Base-by-base conservation (phyloP, 257 asterid species). In the Solanum appendiculatum region DNA sequence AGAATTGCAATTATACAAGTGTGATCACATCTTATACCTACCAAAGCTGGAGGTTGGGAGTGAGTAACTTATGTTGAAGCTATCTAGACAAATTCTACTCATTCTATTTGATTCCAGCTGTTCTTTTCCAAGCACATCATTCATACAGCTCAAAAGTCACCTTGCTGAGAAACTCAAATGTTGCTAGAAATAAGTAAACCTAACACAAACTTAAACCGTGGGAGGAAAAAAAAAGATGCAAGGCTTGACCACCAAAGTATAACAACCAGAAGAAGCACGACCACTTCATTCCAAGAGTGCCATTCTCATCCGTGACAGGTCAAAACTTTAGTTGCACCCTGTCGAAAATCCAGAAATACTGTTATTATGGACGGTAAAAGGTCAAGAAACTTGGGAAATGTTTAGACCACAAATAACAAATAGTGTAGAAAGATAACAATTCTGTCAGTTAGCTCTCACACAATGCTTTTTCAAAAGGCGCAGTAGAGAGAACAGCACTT, bases 1-100 rank as follows among this genome's bases (percentile, higher is more conserved):
- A 84, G 58, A 84, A 84, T 60, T 84, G 75, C 86, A 84, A 84
- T 60, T 60, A n/a, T 84, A 64, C 86, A 84, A 60, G 77, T 64
- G 58, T 63, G 86, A 56, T 84, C 77, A 58, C 86, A 58, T 64
- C 58, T 56, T 58, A 58, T 13, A 60, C 51, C 86, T 58, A 74
- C 75, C 4, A 64, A 20, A 25, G 7, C 7, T 14, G 77, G 74
- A 84, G 86, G 86, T 84, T 60, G 21, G 60, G 86, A 84, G 36
- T 58, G 72, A 54, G 58, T 37, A 84, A 64, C 75, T 34, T 66
- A 1, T 64, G 75, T n/a, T n/a, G 75, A 64, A 56, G 77, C 77
- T 60, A 60, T 84, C 75, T 54, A 84, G 77, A 84, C 37, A 1
- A 84, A 64, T 84, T 60, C 56, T 58, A 60, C 20, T 58, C 51